These are phyloP conservation scores for Talaromyces sp. DNA, from an alignment of 2,329 filamentous ascomycete species.

Conservation along the genomic window DNA sequence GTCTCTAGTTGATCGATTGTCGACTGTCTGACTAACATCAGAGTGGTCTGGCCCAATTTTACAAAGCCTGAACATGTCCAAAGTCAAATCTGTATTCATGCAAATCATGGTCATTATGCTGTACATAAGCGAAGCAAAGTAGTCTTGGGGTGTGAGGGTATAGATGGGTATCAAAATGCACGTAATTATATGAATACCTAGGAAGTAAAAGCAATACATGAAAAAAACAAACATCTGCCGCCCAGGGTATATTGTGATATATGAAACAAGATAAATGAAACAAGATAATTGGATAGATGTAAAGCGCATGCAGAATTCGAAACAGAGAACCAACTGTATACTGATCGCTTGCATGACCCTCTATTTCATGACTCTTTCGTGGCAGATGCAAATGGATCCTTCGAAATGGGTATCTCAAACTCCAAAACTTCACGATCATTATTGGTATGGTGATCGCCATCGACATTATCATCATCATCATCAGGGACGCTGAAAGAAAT, in stretches of 20 bases:
- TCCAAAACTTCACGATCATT: background rate
- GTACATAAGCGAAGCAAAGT: background rate
- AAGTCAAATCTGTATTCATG: background rate
- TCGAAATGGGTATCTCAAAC: constrained; percentile 26
- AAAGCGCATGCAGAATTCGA: background rate
- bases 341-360: background rate
- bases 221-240: constrained; percentile 3
- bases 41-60: too few relatives aligned
- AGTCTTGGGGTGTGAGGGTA: background rate
- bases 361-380: background rate
- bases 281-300: background rate
- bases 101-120: background rate
- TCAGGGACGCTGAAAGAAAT: constrained; percentile 29
- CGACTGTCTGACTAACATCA: background rate
- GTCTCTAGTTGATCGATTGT: constrained; percentile 29
- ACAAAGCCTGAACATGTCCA: too few relatives aligned
- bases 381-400: constrained; percentile 24
- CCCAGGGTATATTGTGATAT: constrained; percentile 11
- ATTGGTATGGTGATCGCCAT: constrained; percentile 11
- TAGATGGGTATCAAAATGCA: background rate
- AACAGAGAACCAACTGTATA: background rate
- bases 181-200: background rate
- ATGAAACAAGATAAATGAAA: background rate
- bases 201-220: background rate
- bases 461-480: background rate